A percentile compares a stretch with the other conserved stretches of the same genome.
These are phyloP conservation scores for Xylariaceae sp. DNA, from an alignment of 2,329 filamentous ascomycete genomes.

Conservation along the genomic window DNA sequence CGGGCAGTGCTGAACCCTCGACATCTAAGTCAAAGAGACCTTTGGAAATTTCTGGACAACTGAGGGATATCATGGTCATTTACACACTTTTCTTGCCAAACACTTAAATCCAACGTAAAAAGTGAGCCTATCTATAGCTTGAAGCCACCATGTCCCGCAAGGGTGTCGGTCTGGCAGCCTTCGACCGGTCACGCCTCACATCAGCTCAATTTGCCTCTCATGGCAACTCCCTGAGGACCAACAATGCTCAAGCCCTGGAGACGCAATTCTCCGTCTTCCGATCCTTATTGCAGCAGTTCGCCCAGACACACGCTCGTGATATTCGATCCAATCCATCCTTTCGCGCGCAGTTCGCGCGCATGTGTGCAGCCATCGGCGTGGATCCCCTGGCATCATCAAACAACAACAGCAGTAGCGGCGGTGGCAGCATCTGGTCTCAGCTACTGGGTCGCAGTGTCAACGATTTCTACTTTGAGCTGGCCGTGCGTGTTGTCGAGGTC, in stretches of 20 bases:
- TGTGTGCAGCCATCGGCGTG: conserved; percentile 96
- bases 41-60: no score
- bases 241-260: conserved; percentile 80
- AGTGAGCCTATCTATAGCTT: no score
- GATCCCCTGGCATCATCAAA: conserved; percentile 74
- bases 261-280: conserved; percentile 96
- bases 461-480: conserved; percentile 98
- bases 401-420: conserved; percentile 45
- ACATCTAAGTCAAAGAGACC: no score
- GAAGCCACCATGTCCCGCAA: conserved; percentile 61
- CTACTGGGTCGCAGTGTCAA: conserved; percentile 88
- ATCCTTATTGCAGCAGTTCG: conserved; percentile 91
- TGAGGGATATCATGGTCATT: no score
- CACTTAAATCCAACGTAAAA: no score
- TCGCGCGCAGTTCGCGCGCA: conserved; percentile 94
- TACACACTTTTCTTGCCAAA: no score
- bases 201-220: conserved; percentile 88
- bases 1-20: no score
- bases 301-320: conserved; percentile 88
- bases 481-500: conserved; percentile 91
- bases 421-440: conserved; percentile 84
- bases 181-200: conserved; percentile 79
- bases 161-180: conserved; percentile 86
- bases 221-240: conserved; percentile 79
- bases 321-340: conserved; percentile 95